Conservation (phyloP, 768 basidiomycete genomes). For the Guyanaporus albipodus region DNA sequence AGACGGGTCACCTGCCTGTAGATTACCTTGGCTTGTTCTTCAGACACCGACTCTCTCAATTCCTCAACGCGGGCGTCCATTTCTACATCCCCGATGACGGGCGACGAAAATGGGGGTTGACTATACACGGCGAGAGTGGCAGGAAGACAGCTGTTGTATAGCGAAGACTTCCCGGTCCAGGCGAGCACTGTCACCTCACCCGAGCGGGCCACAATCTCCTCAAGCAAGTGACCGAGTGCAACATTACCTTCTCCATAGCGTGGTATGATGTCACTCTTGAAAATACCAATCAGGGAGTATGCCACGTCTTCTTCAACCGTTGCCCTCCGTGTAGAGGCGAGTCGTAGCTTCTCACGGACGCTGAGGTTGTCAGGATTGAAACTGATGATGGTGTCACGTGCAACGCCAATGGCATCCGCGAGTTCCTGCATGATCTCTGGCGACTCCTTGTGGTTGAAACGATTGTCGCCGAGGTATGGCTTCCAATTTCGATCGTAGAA, state of each 20-base stretch:
- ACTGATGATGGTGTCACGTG: not conserved
- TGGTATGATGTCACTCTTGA: not conserved
- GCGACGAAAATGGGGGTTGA: not conserved
- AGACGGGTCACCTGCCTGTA: not conserved
- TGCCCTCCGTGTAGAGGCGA: not conserved
- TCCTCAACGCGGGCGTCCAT: not conserved
- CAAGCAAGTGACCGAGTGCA: not conserved
- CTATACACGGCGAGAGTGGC: not conserved
- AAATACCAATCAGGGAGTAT: not conserved
- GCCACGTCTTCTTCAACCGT: slow-evolving; percentile 1
- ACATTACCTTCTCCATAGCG: not conserved
- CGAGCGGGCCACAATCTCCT: not conserved
- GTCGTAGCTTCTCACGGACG: not conserved
- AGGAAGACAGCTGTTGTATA: not conserved
- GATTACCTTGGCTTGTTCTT: not conserved
- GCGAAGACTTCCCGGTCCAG: not conserved
- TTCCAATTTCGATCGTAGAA: not conserved
- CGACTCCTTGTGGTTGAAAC: not conserved
- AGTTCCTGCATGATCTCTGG: not conserved
- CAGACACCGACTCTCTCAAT: not conserved
- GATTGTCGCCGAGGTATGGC: not conserved
- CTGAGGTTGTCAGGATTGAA: not conserved
- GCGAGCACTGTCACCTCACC: not conserved
- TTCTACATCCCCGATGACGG: not conserved
- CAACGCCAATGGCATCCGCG: not conserved